These are phyloP conservation scores for Panus rudis DNA, from an alignment of 768 basidiomycete species.

Conservation along the genomic window DNA sequence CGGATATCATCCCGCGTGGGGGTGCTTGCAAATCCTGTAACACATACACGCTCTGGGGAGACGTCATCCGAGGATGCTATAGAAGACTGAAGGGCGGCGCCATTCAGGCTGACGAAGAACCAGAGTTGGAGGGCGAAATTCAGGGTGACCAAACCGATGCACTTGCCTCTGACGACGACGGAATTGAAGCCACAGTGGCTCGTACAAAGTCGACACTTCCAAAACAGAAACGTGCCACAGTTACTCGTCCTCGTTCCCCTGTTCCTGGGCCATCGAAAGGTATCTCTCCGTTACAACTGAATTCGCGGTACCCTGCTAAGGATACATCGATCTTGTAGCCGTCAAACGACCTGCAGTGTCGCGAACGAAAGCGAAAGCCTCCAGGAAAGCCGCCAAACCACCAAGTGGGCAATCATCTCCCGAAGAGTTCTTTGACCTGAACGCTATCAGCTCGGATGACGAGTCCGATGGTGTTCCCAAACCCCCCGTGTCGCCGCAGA, in stretches of 20 bases:
- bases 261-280: too few species aligned
- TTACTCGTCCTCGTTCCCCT: too few species aligned
- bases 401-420: background rate
- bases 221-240: background rate
- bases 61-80: conserved; percentile 56
- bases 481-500: background rate
- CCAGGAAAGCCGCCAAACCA: background rate
- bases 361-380: conserved; percentile 4
- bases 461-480: conserved; percentile 9
- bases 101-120: conserved; percentile 25
- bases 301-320: too few species aligned
- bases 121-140: conserved; percentile 22
- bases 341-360: background rate
- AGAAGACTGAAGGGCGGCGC: conserved; percentile 37
- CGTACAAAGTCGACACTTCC: background rate
- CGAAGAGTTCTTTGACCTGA: conserved; percentile 22
- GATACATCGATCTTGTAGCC: too few species aligned
- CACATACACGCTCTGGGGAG: conserved; percentile 61
- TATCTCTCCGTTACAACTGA: too few species aligned
- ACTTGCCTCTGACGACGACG: conserved; percentile 3
- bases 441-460: conserved; percentile 16
- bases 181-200: background rate
- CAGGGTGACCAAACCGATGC: too few species aligned
- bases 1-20: conserved; percentile 50
- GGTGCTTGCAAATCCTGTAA: conserved; percentile 49